Conservation (phyloP, 306 rosid genomes). For the Chamaecrista fasciculata region DNA sequence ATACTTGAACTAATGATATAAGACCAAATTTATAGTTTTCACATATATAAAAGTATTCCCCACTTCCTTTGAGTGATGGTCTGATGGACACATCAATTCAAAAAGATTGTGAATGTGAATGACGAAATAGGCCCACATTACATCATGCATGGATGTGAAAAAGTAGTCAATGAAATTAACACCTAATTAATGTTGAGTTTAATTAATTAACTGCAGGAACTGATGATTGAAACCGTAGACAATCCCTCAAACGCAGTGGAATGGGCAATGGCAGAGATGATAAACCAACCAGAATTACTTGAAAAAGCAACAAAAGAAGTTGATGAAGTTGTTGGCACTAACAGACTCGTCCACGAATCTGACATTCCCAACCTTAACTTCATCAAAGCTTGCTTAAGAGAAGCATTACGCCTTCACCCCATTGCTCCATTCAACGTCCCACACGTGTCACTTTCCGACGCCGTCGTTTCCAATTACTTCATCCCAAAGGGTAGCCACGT, state of each 20-base stretch:
- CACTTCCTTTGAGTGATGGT: no score
- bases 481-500: slow-evolving; percentile 6
- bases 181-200: no score
- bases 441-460: background rate
- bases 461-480: background rate
- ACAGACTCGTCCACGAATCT: slow-evolving; percentile 35
- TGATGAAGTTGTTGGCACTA: slow-evolving; percentile 36
- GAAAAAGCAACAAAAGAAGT: slow-evolving; percentile 34
- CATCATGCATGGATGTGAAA: no score
- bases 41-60: no score
- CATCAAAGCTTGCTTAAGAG: slow-evolving; percentile 1
- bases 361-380: background rate
- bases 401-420: slow-evolving; percentile 9
- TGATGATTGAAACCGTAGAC: slow-evolving; percentile 35
- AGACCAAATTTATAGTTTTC: no score
- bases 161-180: no score
- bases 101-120: no score
- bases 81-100: no score
- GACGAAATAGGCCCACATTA: no score
- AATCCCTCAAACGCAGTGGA: slow-evolving; percentile 45
- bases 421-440: background rate
- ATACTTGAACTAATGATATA: no score
- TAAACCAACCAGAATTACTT: slow-evolving; percentile 40
- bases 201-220: slow-evolving; percentile 40
- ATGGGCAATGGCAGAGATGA: slow-evolving; percentile 52